These are phyloP conservation scores for carrot (Daucus carota) DNA, from an alignment of 129 eudicot genomes.

Conservation along the genomic window DNA sequence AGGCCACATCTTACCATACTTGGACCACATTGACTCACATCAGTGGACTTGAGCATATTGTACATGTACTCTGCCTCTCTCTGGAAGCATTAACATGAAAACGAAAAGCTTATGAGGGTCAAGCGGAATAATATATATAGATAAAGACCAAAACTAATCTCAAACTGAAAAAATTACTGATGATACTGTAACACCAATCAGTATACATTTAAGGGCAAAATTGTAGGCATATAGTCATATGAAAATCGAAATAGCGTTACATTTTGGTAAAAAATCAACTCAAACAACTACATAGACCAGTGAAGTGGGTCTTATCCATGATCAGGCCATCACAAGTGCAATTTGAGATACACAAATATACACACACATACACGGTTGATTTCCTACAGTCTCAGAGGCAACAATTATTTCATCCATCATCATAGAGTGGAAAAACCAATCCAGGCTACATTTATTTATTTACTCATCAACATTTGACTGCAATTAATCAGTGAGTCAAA, in stretches of 20 bases:
- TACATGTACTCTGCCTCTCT: conserved; percentile 68
- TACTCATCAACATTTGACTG: not conserved
- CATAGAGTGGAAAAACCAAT: not conserved
- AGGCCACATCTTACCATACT: conserved; percentile 41
- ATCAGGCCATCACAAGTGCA: not conserved
- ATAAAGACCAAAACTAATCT: not conserved
- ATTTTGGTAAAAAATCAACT: not conserved
- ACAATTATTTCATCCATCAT: not conserved
- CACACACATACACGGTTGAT: not conserved
- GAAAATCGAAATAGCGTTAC: not conserved
- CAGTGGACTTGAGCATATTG: conserved; percentile 41
- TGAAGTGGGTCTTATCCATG: not conserved
- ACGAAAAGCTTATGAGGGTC: not conserved
- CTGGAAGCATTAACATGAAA: conserved; percentile 30
- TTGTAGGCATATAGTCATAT: not conserved
- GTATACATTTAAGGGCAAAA: not conserved
- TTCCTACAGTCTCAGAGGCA: not conserved
- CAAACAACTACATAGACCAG: not conserved
- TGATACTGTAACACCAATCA: not conserved
- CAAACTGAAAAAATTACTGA: not conserved
- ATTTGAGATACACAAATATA: not conserved
- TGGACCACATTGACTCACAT: conserved; percentile 27
- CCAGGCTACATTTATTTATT: not conserved
- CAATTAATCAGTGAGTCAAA: not conserved
- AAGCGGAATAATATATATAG: not conserved